Conservation (phyloP, 1,284 basidiomycete species). For the Lentinula novae-zelandiae region DNA sequence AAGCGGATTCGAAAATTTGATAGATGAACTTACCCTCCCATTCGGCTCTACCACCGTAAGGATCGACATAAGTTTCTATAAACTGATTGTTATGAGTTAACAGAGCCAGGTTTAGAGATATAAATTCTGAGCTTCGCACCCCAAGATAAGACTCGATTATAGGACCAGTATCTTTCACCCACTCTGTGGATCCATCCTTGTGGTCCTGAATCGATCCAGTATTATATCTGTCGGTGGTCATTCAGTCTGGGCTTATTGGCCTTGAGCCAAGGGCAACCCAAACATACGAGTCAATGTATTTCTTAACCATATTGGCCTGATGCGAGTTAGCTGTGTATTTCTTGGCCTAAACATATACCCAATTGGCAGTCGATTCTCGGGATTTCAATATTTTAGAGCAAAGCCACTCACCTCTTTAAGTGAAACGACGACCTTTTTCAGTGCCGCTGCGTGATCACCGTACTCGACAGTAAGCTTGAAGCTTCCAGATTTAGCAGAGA, state of each 20-base stretch:
- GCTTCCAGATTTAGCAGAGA: slow-evolving; percentile 35
- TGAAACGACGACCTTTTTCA: slow-evolving; percentile 52
- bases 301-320: slow-evolving; percentile 70
- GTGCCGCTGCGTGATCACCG: slow-evolving; percentile 59
- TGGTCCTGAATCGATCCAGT: slow-evolving; percentile 77
- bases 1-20: background rate
- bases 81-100: slow-evolving; percentile 36
- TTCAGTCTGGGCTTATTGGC: background rate
- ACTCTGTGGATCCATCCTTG: slow-evolving; percentile 69
- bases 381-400: background rate
- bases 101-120: slow-evolving; percentile 24
- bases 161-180: slow-evolving; percentile 84
- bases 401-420: slow-evolving; percentile 50
- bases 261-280: background rate
- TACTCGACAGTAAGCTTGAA: slow-evolving; percentile 64
- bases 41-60: slow-evolving; percentile 78
- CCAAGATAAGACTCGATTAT: slow-evolving; percentile 88
- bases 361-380: background rate
- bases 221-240: slow-evolving; percentile 39
- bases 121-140: slow-evolving; percentile 23
- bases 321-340: slow-evolving; percentile 71
- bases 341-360: slow-evolving; percentile 45
- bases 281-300: slow-evolving; percentile 73
- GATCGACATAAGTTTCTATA: slow-evolving; percentile 80
- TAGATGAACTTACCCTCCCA: slow-evolving; percentile 63